Evolutionary conservation across 2,329 filamentous ascomycete species (phyloP).

Genomic region (Trichoderma aggressivum): DNA sequence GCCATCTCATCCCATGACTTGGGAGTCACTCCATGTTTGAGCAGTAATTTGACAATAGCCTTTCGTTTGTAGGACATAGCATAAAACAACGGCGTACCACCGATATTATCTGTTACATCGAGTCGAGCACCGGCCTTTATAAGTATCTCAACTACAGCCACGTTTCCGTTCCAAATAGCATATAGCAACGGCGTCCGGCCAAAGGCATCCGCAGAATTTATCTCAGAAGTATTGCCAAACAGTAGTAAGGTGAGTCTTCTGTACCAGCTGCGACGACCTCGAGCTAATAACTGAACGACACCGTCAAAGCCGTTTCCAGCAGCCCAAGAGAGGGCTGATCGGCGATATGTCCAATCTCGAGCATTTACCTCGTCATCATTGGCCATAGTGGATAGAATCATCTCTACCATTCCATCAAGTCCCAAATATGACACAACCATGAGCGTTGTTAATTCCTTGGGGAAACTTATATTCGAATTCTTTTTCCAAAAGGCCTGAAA

Average conservation of each 20-base stretch:
- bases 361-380: not conserved
- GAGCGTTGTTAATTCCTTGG: not conserved
- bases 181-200: not conserved
- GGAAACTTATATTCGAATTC: not conserved
- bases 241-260: accelerated
- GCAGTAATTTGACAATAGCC: not conserved
- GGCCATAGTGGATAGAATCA: accelerated
- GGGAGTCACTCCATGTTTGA: not conserved
- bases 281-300: not conserved
- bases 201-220: not conserved
- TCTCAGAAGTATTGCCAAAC: not conserved
- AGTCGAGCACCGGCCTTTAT: not conserved
- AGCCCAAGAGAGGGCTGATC: slow-evolving; percentile 13
- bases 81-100: not conserved
- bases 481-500: not conserved
- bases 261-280: not conserved
- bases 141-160: not conserved
- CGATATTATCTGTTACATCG: not conserved
- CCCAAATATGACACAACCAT: slow-evolving; percentile 12
- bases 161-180: not conserved
- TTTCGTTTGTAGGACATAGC: not conserved
- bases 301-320: not conserved
- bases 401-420: not conserved
- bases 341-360: not conserved
- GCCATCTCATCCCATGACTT: not conserved